A percentile compares a stretch with the other conserved stretches of the same genome.
These are phyloP conservation scores for Emergomyces pasteurianus DNA, from an alignment of 2,329 filamentous ascomycete species.

Conservation along the genomic window DNA sequence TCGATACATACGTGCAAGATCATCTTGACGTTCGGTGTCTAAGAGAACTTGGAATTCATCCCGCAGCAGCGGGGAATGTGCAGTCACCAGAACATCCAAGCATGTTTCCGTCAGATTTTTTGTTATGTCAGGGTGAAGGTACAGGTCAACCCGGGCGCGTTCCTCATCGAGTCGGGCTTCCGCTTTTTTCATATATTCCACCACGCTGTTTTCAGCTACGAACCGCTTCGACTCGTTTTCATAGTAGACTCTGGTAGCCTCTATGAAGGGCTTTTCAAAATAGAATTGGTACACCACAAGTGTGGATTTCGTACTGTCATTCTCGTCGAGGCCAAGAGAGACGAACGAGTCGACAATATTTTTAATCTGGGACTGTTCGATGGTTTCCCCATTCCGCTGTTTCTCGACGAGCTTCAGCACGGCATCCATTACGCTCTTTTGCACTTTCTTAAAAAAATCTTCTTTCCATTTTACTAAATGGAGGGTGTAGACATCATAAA, in stretches of 20 bases:
- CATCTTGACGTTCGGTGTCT: conserved; percentile 87
- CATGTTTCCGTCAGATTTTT: conserved; percentile 73
- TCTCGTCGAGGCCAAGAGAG: conserved; percentile 84
- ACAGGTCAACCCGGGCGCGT: conserved; percentile 84
- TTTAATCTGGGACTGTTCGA: conserved; percentile 94
- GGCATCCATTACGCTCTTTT: conserved; percentile 83
- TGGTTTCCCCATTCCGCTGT: conserved; percentile 93
- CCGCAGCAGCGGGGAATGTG: conserved; percentile 72
- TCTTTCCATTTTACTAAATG: conserved; percentile 93
- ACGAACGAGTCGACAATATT: conserved; percentile 94
- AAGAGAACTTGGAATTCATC: conserved; percentile 93
- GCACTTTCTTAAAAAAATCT: conserved; percentile 75
- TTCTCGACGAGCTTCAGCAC: conserved; percentile 94
- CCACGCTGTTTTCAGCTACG: conserved; percentile 89
- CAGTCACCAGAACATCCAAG: conserved; percentile 77
- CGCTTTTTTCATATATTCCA: conserved; percentile 99
- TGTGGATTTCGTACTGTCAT: conserved; percentile 84
- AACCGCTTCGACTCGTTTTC: conserved; percentile 87
- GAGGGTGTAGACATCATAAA: conserved; percentile 95
- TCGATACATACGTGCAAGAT: conserved; percentile 93
- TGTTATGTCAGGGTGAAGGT: conserved; percentile 83
- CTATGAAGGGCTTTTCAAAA: conserved; percentile 87
- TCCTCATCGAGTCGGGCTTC: conserved; percentile 82
- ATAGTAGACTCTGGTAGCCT: conserved; percentile 76
- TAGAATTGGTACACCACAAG: conserved; percentile 87